Evolutionary conservation across 2,329 filamentous ascomycete species (phyloP).

Genomic region (Chrysoporthe puriensis): DNA sequence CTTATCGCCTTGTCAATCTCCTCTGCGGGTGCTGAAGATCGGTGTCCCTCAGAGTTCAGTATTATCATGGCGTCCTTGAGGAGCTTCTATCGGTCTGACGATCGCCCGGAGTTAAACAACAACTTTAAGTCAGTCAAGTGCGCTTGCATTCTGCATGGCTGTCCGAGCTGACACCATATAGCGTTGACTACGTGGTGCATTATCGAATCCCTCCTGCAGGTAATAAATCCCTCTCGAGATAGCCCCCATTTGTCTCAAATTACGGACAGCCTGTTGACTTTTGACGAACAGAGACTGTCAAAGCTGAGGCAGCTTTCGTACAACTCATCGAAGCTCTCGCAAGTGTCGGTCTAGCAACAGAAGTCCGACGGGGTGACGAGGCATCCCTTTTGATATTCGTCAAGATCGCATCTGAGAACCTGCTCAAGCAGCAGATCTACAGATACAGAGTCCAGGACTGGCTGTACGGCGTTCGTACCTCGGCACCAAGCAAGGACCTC

Average conservation of each 20-base stretch:
- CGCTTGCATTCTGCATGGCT: conserved; percentile 11
- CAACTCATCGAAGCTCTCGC: conserved; percentile 77
- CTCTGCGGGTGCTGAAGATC: conserved; percentile 16
- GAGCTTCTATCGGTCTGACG: conserved; percentile 39
- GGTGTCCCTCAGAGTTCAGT: background rate
- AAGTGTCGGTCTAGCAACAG: conserved; percentile 79
- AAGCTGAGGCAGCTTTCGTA: conserved; percentile 76
- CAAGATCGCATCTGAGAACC: conserved; percentile 73
- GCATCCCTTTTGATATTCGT: conserved; percentile 81
- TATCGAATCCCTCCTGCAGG: conserved; percentile 73
- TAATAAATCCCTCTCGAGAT: conserved; percentile 41
- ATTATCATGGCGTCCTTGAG: conserved; percentile 40
- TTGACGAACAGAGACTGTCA: conserved; percentile 58
- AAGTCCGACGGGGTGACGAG: conserved; percentile 80
- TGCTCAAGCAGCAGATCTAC: conserved; percentile 81
- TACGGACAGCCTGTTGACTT: conserved; percentile 12
- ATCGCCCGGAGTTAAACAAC: conserved; percentile 33
- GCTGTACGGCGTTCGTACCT: conserved; percentile 83
- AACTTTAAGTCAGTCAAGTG: conserved; percentile 45
- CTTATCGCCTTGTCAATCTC: background rate
- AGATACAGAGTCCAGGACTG: conserved; percentile 89
- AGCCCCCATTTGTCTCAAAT: background rate
- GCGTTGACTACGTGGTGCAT: conserved; percentile 87
- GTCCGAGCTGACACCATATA: conserved; percentile 34
- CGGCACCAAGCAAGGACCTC: conserved; percentile 75